Percentiles rank a stretch among this genome's conserved stretches.
phyloP scores from a whole-genome alignment of 1,284 basidiomycete genomes.

The Hypsizygus ulmarius region DNA sequence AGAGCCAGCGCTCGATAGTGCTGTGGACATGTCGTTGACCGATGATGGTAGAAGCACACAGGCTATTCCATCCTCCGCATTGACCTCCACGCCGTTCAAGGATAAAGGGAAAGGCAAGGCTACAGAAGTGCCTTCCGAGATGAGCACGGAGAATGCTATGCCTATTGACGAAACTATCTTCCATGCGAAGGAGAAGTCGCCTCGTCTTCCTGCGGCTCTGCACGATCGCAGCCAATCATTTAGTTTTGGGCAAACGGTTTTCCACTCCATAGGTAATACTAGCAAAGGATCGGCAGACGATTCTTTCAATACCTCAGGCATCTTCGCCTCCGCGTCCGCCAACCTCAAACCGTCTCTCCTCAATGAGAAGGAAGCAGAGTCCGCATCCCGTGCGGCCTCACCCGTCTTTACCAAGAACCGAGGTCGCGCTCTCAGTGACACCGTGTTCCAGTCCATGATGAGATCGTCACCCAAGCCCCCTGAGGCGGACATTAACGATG shows the following conservation, averaged over 20 bases:
- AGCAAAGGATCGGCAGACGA: conserved; percentile 19
- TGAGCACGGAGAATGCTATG: conserved; percentile 13
- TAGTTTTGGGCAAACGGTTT: conserved; percentile 59
- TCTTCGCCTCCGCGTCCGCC: conserved; percentile 6
- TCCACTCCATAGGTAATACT: conserved; percentile 41
- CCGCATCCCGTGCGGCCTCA: conserved; percentile 27
- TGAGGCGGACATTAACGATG: conserved; percentile 62
- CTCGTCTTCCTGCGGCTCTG: conserved; percentile 30
- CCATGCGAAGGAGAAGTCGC: conserved; percentile 36
- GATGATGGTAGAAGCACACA: conserved; percentile 9
- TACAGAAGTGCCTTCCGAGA: conserved; percentile 16
- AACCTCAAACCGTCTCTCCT: conserved; percentile 26
- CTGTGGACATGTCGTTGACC: conserved; percentile 27
- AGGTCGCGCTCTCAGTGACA: conserved; percentile 57
- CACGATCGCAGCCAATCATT: conserved; percentile 58
- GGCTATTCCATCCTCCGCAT: conserved; percentile 15
- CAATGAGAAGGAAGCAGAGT: conserved; percentile 23
- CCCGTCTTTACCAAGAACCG: conserved; percentile 35
- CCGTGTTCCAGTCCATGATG: conserved; percentile 55
- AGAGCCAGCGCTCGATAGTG: conserved; percentile 41
- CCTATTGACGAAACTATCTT: conserved; percentile 36
- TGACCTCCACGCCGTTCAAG: conserved; percentile 32
- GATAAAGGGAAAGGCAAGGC: conserved; percentile 33
- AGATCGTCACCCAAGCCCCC: conserved; percentile 38
- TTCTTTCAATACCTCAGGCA: conserved; percentile 23